Evolutionary conservation across 495 filamentous ascomycete species (phyloP).

Genomic region (Parmelia sp.): DNA sequence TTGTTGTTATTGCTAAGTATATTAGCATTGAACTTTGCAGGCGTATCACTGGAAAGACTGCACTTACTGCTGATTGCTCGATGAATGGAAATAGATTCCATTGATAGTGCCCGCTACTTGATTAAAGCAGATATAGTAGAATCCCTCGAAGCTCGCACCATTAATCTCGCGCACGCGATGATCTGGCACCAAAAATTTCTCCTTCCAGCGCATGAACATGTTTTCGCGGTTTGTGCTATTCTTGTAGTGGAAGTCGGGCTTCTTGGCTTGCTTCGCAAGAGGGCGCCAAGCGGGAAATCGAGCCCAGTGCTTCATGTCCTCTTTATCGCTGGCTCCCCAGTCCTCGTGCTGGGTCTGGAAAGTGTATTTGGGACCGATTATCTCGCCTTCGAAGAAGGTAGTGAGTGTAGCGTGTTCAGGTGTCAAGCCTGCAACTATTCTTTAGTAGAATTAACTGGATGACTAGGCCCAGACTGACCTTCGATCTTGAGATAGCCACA

Average conservation of each 20-base stretch:
- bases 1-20: conserved; percentile 20
- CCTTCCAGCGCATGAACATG: conserved; percentile 99
- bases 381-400: conserved; percentile 98
- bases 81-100: conserved; percentile 89
- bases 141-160: conserved; percentile 95
- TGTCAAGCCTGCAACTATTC: conserved; percentile 63
- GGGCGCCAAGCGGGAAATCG: conserved; percentile 84
- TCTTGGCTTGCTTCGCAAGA: conserved; percentile 66
- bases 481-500: conserved; percentile 95
- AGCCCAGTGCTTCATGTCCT: conserved; percentile 89
- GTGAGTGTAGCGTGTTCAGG: conserved; percentile 93
- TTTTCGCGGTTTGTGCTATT: conserved; percentile 72
- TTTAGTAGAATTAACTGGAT: conserved; percentile 19
- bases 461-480: conserved; percentile 53
- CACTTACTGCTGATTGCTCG: conserved; percentile 89
- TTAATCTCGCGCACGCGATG: conserved; percentile 83
- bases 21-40: conserved; percentile 15
- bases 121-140: conserved; percentile 99
- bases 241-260: conserved; percentile 65
- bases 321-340: conserved; percentile 91
- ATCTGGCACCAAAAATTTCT: conserved; percentile 95
- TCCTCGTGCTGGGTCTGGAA: conserved; percentile 83
- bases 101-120: conserved; percentile 76
- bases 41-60: background rate
- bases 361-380: conserved; percentile 89